These are phyloP conservation scores for Physcomitrium patens DNA, from an alignment of 225 moss, liverwort and hornwort species.

Conservation along the genomic window DNA sequence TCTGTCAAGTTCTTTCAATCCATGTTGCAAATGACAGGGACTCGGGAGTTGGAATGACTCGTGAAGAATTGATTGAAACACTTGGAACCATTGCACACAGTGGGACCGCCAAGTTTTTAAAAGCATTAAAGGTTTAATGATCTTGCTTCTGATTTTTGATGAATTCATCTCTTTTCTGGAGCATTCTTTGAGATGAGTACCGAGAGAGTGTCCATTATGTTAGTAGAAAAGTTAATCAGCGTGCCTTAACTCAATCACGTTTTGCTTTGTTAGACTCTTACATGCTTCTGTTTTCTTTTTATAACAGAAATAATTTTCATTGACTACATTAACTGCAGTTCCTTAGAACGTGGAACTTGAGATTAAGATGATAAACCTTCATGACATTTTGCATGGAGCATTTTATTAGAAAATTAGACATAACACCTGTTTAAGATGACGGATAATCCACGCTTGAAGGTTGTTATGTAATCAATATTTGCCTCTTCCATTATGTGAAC, in stretches of 20 bases:
- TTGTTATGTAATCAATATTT: slow-evolving; percentile 5
- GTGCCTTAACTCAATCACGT: neutral
- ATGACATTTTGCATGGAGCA: no score
- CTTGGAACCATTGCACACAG: slow-evolving; percentile 97
- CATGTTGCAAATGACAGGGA: slow-evolving; percentile 55
- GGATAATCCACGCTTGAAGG: neutral
- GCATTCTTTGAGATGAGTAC: neutral
- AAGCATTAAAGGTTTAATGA: slow-evolving; percentile 73
- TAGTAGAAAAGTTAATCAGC: neutral
- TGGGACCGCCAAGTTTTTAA: slow-evolving; percentile 95
- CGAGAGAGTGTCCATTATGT: neutral
- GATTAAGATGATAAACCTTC: no score
- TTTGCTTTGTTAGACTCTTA: neutral
- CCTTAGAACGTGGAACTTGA: no score
- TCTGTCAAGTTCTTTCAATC: slow-evolving; percentile 12
- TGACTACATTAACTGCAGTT: no score
- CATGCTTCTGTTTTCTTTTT: slow-evolving; percentile 3
- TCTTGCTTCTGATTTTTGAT: slow-evolving; percentile 11
- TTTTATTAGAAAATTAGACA: no score
- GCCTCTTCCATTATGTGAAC: slow-evolving; percentile 19
- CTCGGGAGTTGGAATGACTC: slow-evolving; percentile 92
- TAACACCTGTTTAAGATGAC: neutral
- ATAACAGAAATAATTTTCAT: neutral
- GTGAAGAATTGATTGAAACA: slow-evolving; percentile 85
- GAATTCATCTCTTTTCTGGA: neutral